Percentiles rank a stretch among this genome's conserved stretches.
Evolutionary conservation across 2,329 filamentous ascomycete genomes (phyloP).

Genomic region (Arthroderma uncinatum): DNA sequence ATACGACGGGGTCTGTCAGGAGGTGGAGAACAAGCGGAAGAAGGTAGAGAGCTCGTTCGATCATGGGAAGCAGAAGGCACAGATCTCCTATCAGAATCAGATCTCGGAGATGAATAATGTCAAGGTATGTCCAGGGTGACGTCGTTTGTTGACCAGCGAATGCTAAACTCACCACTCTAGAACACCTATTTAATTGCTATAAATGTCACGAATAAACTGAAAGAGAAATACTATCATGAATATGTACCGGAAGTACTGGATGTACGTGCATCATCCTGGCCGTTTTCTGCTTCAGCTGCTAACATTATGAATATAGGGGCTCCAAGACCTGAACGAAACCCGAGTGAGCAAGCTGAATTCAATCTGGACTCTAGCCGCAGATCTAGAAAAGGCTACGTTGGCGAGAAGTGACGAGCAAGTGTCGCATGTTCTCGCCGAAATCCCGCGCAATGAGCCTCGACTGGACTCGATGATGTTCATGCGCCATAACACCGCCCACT

Average conservation of each 20-base stretch:
- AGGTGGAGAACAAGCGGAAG: conserved; percentile 87
- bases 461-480: conserved; percentile 98
- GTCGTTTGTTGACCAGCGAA: background rate
- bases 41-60: conserved; percentile 93
- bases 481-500: conserved; percentile 72
- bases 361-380: conserved; percentile 70
- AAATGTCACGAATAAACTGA: conserved; percentile 94
- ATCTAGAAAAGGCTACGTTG: conserved; percentile 69
- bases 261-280: conserved; percentile 39
- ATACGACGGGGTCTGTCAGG: conserved; percentile 86
- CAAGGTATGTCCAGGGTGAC: conserved; percentile 42
- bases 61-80: conserved; percentile 71
- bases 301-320: conserved; percentile 32
- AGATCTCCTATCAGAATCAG: conserved; percentile 85
- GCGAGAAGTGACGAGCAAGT: conserved; percentile 61
- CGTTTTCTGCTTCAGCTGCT: background rate
- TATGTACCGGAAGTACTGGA: conserved; percentile 91
- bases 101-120: conserved; percentile 90
- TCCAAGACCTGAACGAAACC: conserved; percentile 90
- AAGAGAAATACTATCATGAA: conserved; percentile 94
- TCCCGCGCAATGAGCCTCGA: conserved; percentile 73
- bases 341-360: conserved; percentile 72
- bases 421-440: conserved; percentile 63
- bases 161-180: conserved; percentile 23
- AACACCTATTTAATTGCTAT: conserved; percentile 96